Evolutionary conservation across 371 early-diverging fungal species (phyloP).

Genomic region (Lichtheimia corymbifera): DNA sequence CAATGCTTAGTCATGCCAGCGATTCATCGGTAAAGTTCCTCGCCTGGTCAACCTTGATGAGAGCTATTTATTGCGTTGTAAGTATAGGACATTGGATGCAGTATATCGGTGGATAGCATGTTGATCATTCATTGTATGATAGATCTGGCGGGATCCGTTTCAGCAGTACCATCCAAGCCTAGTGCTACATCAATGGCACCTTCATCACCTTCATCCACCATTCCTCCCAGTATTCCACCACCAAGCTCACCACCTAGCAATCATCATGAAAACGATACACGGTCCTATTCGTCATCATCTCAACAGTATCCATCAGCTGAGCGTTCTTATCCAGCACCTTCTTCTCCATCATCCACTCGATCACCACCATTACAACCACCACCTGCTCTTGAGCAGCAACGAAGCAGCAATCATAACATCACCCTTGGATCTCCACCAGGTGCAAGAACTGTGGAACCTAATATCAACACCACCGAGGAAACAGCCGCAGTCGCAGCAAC

Average conservation of each 20-base stretch:
- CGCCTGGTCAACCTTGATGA: slow-evolving; percentile 50
- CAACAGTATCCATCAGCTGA: too few species aligned
- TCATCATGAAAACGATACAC: slow-evolving; percentile 4
- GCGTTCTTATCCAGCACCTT: too few species aligned
- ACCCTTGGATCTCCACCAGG: neutral
- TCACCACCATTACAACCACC: too few species aligned
- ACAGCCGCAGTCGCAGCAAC: too few species aligned
- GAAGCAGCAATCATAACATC: neutral
- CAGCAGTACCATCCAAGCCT: slow-evolving; percentile 25
- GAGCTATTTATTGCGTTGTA: slow-evolving; percentile 42
- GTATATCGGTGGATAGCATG: neutral
- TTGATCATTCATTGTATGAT: neutral
- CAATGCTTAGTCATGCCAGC: slow-evolving; percentile 36
- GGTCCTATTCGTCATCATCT: neutral
- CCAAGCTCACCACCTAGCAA: neutral
- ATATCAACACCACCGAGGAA: too few species aligned
- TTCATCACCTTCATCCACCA: neutral
- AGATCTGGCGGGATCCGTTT: neutral
- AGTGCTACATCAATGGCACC: slow-evolving; percentile 12
- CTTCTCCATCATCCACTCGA: too few species aligned
- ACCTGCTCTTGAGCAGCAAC: too few species aligned
- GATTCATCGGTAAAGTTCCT: slow-evolving; percentile 39
- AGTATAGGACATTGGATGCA: neutral
- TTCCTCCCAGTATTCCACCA: slow-evolving; percentile 1
- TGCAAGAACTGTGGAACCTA: neutral